Base-by-base conservation (phyloP, 805 yeast species). In the Starmera amethionina region DNA sequence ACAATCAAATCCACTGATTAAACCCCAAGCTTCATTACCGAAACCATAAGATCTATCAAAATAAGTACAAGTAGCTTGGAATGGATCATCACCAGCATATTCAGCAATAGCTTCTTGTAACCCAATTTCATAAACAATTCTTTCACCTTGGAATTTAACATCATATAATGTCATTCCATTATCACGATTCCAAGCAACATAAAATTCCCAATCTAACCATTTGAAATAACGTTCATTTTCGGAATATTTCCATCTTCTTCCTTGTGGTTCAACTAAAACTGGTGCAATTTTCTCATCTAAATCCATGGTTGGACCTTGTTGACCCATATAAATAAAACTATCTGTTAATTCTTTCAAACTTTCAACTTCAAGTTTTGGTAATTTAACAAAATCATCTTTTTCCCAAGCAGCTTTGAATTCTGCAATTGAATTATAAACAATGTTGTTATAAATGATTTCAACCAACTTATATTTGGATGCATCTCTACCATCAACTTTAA, bases 151-250 rank as follows among this genome's bases (percentile, higher is more conserved):
- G 44, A 52, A 54, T 44, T 46, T 52, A 14, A 55, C 36, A 38
- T 55, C 56, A 40, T 46, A 52, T 27, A 55, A 34, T 8, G 55
- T 41, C 42, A 52, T 19, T 35, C 58, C 59, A 5, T 38, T 34
- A 36, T 55, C 59, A 43, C 58, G 48, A 18, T 42, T 35, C 57
- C 58, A 55, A 3, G 55, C 46, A 30, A 45, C 38, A 29, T 42
- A 55, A 40, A 55, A 51, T 40, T 49, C 52, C 59, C 59, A 55
- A 38, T 52, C 58, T 56, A 55, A 51, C 59, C 59, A 54, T 9
- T 51, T 46, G 46, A 55, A 55, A 42, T 51, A 55, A 43, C 57
- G 47, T 28, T 55, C 58, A 6, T 32, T 28, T 38, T 52, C 58
- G 15, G 43, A 44, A 42, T 35, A 51, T 15, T 39, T 41, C 59